Evolutionary conservation across 2,329 filamentous ascomycete genomes (phyloP), one percentile per base, ranked within the genome.

Genomic region (Neopestalotiopsis sp.): DNA sequence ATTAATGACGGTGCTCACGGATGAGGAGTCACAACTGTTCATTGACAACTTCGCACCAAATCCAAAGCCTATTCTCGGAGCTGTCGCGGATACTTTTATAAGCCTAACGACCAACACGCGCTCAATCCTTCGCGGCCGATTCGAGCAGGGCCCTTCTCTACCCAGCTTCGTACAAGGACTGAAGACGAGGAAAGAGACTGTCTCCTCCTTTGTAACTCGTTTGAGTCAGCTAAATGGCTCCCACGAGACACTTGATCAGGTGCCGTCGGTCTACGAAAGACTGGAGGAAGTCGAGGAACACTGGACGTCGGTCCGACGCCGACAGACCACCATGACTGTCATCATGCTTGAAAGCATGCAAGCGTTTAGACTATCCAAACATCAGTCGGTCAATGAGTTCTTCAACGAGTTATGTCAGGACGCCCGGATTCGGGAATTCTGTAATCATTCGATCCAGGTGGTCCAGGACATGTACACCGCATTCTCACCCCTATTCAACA

Each of bases 401-500:
- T 69, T 70, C 14, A 1, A 10, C 2, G 45, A 71, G 3, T 56
- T 77, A 17, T 68, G 76, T 28, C 40, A 63, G 1, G 69, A 75
- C 30, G 64, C 69, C 3, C 70, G 67, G 0, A 71, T 77, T 34
- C 14, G 4, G 17, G 70, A 72, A 4, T 72, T 74, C 52, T 76
- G 66, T 61, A 61, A 66, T 2, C 38, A 63, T 3, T 70, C 72
- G 1, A 62, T 59, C 6, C 65, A 69, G 2, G 59, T 56, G 13
- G 69, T 74, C 4, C 38, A 71, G 10, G 61, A 64, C 9, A 65
- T 81, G 0, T 74, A 79, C 32, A 66, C 65, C 3, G 78, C 78
- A 0, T 81, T 78, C n/a, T 63, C 72, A 28, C 79, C 80, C 2
- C 71, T 81, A 0, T 82, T 81, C 67, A 73, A 77, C 58, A 69